Evolutionary conservation across 1,139 yeast genomes (phyloP), one percentile per base, ranked within the genome.

Genomic region (Debaryomycetaceae sp.): DNA sequence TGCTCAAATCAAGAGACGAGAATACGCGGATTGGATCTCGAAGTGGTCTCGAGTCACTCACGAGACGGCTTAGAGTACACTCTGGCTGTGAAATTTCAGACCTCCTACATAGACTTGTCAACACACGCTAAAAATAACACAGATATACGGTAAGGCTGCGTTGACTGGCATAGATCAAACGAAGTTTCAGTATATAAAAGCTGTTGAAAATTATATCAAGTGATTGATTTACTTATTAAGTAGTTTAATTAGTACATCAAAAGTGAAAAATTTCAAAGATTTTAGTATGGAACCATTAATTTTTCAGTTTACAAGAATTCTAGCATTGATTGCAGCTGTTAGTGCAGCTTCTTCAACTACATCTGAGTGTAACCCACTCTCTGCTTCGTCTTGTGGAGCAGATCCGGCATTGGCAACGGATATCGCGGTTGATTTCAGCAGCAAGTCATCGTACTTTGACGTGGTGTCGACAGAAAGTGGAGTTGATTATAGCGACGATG

Each of bases 321-420:
- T 22, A 8, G 7, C 11, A 11, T 22, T 22, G 26, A 22, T 22
- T 11, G 26, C 11, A 3, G 11, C 11, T 8, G 26, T 11, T 22
- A 22, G 26, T 22, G 26, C 26, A 22, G 26, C 26, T 8, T 22
- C 26, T 11, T 8, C 26, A 22, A 11, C 46, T 14, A 47, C 54
- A 17, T 30, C 48, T 6, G 30, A 46, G 29, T 65, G 72, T 45
- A 59, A 65, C 43, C 72, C 70, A 3, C 41, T 63, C 17, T 46
- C 51, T 11, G 34, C 58, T 6, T 33, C 57, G 17, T 35, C 46
- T 6, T 66, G 72, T 45, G 52, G 61, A 7, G 41, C 79, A 11
- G 73, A 79, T 46, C 58, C 67, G 2, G 88, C 87, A 0, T 63
- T 81, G 35, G 82, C 75, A 0, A 63, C 78, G 2, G 67, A 81